A percentile compares a stretch with the other conserved stretches of the same genome.
These are phyloP conservation scores for Mortierella sp. DNA, from an alignment of 371 early-diverging fungal species.

Conservation along the genomic window DNA sequence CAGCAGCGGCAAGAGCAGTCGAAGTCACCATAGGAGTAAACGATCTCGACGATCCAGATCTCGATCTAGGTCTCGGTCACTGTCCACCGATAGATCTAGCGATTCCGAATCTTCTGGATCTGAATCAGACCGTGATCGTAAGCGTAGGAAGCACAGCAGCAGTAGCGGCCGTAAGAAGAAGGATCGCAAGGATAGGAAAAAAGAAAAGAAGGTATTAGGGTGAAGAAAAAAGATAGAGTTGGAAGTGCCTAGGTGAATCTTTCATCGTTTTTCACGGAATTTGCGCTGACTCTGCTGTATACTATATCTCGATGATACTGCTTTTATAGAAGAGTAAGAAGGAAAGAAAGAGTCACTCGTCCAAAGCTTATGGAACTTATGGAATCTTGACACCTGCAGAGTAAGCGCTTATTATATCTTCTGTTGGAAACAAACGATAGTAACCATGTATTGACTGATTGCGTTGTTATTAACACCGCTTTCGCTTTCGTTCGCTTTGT, in stretches of 20 bases:
- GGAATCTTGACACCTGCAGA: conserved; percentile 50
- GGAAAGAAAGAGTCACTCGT: conserved; percentile 31
- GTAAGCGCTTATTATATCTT: conserved; percentile 13
- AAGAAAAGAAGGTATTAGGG: conserved; percentile 39
- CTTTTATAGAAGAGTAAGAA: conserved; percentile 47
- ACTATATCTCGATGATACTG: no score
- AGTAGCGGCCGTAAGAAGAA: conserved; percentile 38
- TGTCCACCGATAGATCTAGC: conserved; percentile 22
- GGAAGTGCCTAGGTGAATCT: no score
- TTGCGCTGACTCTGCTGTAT: neutral
- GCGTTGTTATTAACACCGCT: no score
- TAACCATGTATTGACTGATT: no score
- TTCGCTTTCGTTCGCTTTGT: no score
- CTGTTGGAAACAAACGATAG: neutral
- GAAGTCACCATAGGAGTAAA: conserved; percentile 30
- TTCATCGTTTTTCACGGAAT: no score
- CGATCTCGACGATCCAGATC: conserved; percentile 20
- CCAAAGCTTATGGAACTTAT: conserved; percentile 41
- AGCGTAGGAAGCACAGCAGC: conserved; percentile 41
- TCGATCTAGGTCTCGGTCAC: conserved; percentile 3
- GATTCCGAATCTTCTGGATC: conserved; percentile 40
- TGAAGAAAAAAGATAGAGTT: neutral
- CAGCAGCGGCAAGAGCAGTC: conserved; percentile 22
- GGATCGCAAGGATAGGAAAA: conserved; percentile 48
- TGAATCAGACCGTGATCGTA: conserved; percentile 43